phyloP scores from a whole-genome alignment of 176 grass and related monocot genomes.

The Hordeum marinum region DNA sequence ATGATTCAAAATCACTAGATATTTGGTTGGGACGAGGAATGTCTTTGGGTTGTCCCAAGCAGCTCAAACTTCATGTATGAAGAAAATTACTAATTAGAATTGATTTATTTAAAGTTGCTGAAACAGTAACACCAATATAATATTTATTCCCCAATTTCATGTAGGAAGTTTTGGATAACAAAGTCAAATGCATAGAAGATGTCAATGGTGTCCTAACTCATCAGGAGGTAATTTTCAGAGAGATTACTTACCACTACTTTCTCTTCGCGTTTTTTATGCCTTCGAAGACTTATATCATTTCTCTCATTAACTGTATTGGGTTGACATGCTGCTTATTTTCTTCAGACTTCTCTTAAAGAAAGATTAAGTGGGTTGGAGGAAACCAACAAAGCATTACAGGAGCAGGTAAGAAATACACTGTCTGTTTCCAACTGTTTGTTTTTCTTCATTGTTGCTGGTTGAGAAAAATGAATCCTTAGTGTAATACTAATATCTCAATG shows the following conservation, averaged over 20 bases:
- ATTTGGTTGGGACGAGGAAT: too few species aligned
- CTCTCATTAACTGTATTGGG: constrained; percentile 4
- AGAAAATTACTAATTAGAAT: not conserved
- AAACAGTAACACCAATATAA: constrained; percentile 4
- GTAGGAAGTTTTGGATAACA: constrained; percentile 55
- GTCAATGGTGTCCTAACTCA: constrained; percentile 43
- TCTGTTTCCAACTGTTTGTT: constrained; percentile 20
- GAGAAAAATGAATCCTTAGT: not conserved
- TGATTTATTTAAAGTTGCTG: not conserved
- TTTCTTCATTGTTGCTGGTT: constrained; percentile 18
- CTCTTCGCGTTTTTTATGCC: not conserved
- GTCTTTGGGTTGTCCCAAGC: too few species aligned
- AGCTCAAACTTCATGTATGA: not conserved
- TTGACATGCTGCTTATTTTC: constrained; percentile 30
- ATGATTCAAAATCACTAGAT: not conserved
- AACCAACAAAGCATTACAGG: constrained; percentile 39
- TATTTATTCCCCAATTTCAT: constrained; percentile 22
- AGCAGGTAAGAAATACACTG: constrained; percentile 49
- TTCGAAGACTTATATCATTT: constrained; percentile 6
- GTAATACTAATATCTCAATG: constrained; percentile 4
- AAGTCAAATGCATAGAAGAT: constrained; percentile 53
- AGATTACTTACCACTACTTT: constrained; percentile 7
- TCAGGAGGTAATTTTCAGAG: constrained; percentile 51
- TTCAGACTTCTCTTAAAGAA: constrained; percentile 55
- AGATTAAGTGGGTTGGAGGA: constrained; percentile 67